Evolutionary conservation across 345 rosid genomes (phyloP), one percentile per base, ranked within the genome.

Genomic region (Eucalyptus urophylla): DNA sequence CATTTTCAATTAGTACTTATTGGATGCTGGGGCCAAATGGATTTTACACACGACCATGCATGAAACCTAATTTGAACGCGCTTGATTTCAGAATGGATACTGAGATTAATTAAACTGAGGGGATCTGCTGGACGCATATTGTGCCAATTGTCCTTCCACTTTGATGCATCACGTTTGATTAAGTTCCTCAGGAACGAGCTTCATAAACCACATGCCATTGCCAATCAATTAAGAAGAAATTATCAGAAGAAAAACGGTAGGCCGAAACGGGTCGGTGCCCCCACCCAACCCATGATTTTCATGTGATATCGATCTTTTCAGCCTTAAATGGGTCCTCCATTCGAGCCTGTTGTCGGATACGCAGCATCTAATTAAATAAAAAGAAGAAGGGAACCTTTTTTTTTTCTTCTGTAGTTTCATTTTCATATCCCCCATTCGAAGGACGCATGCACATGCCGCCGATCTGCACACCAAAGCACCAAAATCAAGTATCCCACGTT

Each of bases 1-100:
- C 12, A 12, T 76, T 21, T 37, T 21, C 27, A 40, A 11, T 22
- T 0, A 21, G 9, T 40, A 11, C 27, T 40, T 76, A 40, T 11
- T 11, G 27, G 15, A 76, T 76, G 85, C 47, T 12, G 2, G 14
- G 14, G 5, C 47, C 83, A 37, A 76, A 76, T 19, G 8, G 27
- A 2, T 19, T 19, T 40, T 21, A 40, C 14, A 0, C 27, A 24
- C 1, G 14, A 21, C 8, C 81, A 37, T 0, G 14, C 47, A 21
- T 0, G 3, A n/a, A 65, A 65, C 19, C 76, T 8, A 65, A 65
- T 65, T 65, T 65, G 40, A 15, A 40, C 1, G 4, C 3, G 5
- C 8, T 40, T 2, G 8, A 40, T 76, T 40, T 21, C 3, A 7
- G 5, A 76, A 76, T 1, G 8, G 85, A 7, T 37, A 11, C 27